These are phyloP conservation scores for Apophysomyces elegans DNA, from an alignment of 371 early-diverging fungal species.

Conservation along the genomic window DNA sequence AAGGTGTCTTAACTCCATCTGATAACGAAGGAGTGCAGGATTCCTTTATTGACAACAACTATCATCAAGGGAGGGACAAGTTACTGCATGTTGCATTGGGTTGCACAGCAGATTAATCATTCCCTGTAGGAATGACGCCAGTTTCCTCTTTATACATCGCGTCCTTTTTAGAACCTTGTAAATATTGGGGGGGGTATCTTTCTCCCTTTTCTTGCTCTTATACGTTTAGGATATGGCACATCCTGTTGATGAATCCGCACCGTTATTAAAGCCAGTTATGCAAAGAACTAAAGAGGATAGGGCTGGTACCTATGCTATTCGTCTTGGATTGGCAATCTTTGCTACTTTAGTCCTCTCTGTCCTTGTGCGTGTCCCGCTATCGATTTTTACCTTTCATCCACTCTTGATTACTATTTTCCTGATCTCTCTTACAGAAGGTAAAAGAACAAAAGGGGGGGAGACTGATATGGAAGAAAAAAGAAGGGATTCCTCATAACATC, in stretches of 20 bases:
- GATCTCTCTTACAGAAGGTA: constrained; percentile 22
- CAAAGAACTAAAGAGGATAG: not conserved
- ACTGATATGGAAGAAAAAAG: not conserved
- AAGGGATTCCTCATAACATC: not conserved
- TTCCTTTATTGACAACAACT: not conserved
- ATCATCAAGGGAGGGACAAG: not conserved
- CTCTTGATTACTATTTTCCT: constrained; percentile 20
- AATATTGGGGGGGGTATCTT: not conserved
- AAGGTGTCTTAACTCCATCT: too few relatives aligned
- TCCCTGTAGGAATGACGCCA: not conserved
- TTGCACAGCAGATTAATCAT: not conserved
- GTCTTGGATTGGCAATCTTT: constrained; percentile 14
- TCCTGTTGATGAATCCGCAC: not conserved
- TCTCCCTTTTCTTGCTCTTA: not conserved
- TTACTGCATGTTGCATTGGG: not conserved
- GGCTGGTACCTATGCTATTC: not conserved
- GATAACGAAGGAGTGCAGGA: not conserved
- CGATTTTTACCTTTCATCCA: constrained; percentile 23
- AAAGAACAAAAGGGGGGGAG: not conserved
- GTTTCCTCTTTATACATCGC: not conserved
- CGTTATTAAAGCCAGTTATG: not conserved
- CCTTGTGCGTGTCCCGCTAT: constrained; percentile 20
- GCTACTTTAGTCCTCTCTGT: constrained; percentile 13
- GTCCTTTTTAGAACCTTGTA: not conserved
- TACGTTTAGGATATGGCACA: not conserved